These are phyloP conservation scores for Tritrichomonas foetus DNA, from an alignment of 208 protist species.

Conservation along the genomic window DNA sequence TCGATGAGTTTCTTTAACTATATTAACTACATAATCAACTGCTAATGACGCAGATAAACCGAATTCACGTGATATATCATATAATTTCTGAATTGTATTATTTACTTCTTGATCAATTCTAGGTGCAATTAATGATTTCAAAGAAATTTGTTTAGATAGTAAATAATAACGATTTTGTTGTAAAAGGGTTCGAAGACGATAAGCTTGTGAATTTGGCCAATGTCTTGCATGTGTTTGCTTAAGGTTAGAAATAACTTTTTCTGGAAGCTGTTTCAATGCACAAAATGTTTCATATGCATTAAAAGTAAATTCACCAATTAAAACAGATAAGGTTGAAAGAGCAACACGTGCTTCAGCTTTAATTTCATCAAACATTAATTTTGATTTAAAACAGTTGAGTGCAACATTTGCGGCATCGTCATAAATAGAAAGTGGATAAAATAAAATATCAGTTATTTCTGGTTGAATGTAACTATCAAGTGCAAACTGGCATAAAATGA, in stretches of 20 bases:
- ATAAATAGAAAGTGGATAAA: conserved; percentile 15
- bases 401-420: neutral
- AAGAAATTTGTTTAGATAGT: neutral
- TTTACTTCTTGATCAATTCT: neutral
- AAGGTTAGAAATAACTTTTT: neutral
- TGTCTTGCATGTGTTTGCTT: neutral
- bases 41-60: neutral
- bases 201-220: neutral
- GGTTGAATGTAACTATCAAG: neutral
- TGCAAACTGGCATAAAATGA: neutral
- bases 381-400: neutral
- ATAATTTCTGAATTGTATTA: neutral
- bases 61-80: neutral
- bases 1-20: neutral
- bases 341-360: conserved; percentile 35
- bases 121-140: neutral
- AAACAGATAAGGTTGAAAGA: neutral
- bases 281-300: neutral
- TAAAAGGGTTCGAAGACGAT: neutral
- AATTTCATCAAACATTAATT: neutral
- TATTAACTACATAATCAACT: neutral
- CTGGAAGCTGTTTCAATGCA: neutral
- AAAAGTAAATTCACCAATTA: neutral
- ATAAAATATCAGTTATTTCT: neutral
- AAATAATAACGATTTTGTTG: neutral